Percentiles rank a stretch among this genome's conserved stretches.
Conservation (phyloP, 2,329 filamentous ascomycete genomes). For the Dactylellina parvicollis region DNA sequence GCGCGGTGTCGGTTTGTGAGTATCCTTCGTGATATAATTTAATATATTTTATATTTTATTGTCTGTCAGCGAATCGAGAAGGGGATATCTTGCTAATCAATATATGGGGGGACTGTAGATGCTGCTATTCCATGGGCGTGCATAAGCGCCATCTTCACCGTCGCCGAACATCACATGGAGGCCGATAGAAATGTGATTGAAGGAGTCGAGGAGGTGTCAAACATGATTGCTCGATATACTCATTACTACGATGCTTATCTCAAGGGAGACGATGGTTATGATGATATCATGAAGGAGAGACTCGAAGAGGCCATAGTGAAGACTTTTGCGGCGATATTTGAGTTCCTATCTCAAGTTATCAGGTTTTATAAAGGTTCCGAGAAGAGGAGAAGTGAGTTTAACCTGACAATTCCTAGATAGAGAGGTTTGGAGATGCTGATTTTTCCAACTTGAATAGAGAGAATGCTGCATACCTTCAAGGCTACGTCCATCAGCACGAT, state of each 20-base stretch:
- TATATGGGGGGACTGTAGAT: background rate
- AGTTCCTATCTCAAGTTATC: slow-evolving; percentile 28
- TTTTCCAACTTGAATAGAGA: background rate
- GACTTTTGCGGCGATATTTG: slow-evolving; percentile 26
- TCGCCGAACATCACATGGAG: slow-evolving; percentile 39
- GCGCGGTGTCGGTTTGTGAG: slow-evolving; percentile 33
- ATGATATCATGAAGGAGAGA: slow-evolving; percentile 36
- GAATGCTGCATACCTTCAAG: slow-evolving; percentile 31
- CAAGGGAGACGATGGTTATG: slow-evolving; percentile 19
- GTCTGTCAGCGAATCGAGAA: background rate
- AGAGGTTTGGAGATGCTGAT: background rate
- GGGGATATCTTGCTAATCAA: background rate
- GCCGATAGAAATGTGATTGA: slow-evolving; percentile 38
- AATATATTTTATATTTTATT: background rate
- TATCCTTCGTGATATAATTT: too few relatives aligned
- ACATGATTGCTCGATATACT: slow-evolving; percentile 37
- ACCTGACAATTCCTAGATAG: background rate
- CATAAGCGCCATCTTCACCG: slow-evolving; percentile 27
- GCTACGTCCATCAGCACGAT: slow-evolving; percentile 31
- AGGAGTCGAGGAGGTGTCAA: slow-evolving; percentile 29
- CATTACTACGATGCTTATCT: slow-evolving; percentile 34
- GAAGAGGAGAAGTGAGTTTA: slow-evolving; percentile 27
- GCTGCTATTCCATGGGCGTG: slow-evolving; percentile 36
- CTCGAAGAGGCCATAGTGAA: slow-evolving; percentile 27
- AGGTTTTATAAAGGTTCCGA: slow-evolving; percentile 32